Evolutionary conservation across 75 land plant genomes (phyloP), one percentile per base, ranked within the genome.

Genomic region (Pseudotsuga menziesii): DNA sequence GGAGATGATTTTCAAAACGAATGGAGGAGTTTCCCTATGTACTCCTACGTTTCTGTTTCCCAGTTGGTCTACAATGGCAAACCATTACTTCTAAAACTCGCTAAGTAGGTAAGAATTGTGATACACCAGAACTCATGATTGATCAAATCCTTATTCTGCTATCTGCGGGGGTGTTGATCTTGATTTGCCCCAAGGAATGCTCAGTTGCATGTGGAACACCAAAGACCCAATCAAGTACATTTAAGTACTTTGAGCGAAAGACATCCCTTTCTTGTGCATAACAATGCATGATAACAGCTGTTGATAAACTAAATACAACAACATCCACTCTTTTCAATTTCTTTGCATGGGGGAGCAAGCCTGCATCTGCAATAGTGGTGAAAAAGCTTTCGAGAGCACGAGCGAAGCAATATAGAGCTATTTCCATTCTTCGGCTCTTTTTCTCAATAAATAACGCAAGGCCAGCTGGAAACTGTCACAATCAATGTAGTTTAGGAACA

Each of bases 181-280:
- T 19, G 72, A 7, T 41, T 69, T 69, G 52, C 23, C 41, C 52
- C n/a, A 41, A 20, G 25, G 52, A 69, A 41, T 39, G 14, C 4
- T 69, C 72, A 41, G 48, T 69, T 36, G 39, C 72, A 9, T 69
- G 86, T 16, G 99, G 99, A 58, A 96, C 86, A 17, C 99, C 99
- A 86, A 96, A 96, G 3, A 96, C 98, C 99, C 99, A 96, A 56
- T 96, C 99, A 20, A 96, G 93, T 44, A 96, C 99, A 78, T 96
- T 96, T 61, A 92, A 77, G 75, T 96, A 96, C 85, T 96, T 94
- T 22, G 94, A 92, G 64, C 95, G 85, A 75, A 96, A 96, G 11
- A 96, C 99, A 9, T 96, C 99, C 66, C 99, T 87, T 71, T 96
- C 99, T 59, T 85, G 91, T 8, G 95, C 94, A 80, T 96, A 92